Percentiles rank a stretch among this genome's conserved stretches.
phyloP scores from a whole-genome alignment of 495 filamentous ascomycete genomes.

The Darksidea phi region DNA sequence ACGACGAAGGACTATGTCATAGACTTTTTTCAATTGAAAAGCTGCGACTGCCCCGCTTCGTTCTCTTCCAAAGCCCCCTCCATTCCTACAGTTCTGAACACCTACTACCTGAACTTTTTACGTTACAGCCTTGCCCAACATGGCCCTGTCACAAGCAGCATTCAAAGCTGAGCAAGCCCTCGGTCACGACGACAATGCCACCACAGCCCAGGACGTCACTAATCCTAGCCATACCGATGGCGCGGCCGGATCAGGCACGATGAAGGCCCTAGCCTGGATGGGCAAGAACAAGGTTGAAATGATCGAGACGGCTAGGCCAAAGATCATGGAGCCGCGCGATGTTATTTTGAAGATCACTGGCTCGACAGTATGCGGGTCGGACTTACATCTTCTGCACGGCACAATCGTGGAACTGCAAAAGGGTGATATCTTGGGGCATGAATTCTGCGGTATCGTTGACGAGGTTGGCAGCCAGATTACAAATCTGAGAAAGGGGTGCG shows the following conservation, averaged over 20 bases:
- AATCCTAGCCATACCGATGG: constrained; percentile 43
- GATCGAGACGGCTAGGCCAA: constrained; percentile 67
- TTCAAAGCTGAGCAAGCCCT: constrained; percentile 62
- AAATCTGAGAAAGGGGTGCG: constrained; percentile 57
- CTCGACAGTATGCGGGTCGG: constrained; percentile 81
- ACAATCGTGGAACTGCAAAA: constrained; percentile 69
- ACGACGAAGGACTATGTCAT: constrained; percentile 15
- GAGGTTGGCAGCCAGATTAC: constrained; percentile 61
- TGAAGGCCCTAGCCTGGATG: constrained; percentile 73
- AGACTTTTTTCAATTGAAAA: not conserved
- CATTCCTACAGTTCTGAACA: not conserved
- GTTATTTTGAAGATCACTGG: constrained; percentile 85
- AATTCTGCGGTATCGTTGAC: constrained; percentile 82
- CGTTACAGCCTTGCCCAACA: constrained; percentile 1
- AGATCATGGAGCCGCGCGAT: constrained; percentile 68
- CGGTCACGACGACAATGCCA: constrained; percentile 60
- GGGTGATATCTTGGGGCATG: constrained; percentile 88
- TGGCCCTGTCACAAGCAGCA: constrained; percentile 60
- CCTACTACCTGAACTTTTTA: not conserved
- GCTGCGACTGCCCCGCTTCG: not conserved
- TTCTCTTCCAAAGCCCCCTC: not conserved
- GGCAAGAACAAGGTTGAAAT: constrained; percentile 61
- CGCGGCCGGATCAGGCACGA: constrained; percentile 53
- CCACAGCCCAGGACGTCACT: constrained; percentile 58
- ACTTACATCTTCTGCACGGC: constrained; percentile 78